These are phyloP conservation scores for Phytophthora constricta DNA, from an alignment of 352 stramenopile genomes.

Conservation along the genomic window DNA sequence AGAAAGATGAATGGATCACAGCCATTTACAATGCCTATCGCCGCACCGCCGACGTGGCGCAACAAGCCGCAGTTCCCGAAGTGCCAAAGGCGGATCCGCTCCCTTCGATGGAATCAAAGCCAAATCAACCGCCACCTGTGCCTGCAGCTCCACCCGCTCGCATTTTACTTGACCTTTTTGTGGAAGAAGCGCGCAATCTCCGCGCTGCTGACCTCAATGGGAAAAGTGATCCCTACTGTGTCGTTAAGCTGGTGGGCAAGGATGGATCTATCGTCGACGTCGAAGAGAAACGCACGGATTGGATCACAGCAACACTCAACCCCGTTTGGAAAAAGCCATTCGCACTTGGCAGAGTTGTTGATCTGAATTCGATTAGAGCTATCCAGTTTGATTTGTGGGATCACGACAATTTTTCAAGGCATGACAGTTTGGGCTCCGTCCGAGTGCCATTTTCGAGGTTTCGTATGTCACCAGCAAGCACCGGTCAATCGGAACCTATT, in stretches of 20 bases:
- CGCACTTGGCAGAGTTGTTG: conserved; percentile 52
- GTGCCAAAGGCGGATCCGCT: not conserved
- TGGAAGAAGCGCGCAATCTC: conserved; percentile 62
- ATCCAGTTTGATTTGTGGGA: conserved; percentile 71
- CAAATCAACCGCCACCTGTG: conserved; percentile 21
- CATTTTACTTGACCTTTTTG: conserved; percentile 57
- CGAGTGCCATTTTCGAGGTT: conserved; percentile 65
- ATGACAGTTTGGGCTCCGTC: conserved; percentile 68
- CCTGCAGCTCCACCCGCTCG: conserved; percentile 26
- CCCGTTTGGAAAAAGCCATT: conserved; percentile 67
- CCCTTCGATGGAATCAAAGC: conserved; percentile 4
- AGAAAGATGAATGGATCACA: conserved; percentile 67
- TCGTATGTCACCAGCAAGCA: conserved; percentile 68
- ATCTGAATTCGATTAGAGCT: conserved; percentile 59
- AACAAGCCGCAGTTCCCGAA: conserved; percentile 1
- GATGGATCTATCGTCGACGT: conserved; percentile 61
- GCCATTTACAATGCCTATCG: conserved; percentile 68
- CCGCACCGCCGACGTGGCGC: conserved; percentile 42
- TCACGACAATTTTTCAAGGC: conserved; percentile 55
- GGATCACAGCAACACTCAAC: conserved; percentile 52
- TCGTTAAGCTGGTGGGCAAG: conserved; percentile 69
- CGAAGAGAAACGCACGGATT: conserved; percentile 63
- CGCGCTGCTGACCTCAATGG: conserved; percentile 62
- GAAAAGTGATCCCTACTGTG: conserved; percentile 77
- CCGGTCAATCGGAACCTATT: conserved; percentile 58